Evolutionary conservation across 805 yeast species (phyloP), one percentile per base, ranked within the genome.

Genomic region (Saccharomycodes ludwigii): DNA sequence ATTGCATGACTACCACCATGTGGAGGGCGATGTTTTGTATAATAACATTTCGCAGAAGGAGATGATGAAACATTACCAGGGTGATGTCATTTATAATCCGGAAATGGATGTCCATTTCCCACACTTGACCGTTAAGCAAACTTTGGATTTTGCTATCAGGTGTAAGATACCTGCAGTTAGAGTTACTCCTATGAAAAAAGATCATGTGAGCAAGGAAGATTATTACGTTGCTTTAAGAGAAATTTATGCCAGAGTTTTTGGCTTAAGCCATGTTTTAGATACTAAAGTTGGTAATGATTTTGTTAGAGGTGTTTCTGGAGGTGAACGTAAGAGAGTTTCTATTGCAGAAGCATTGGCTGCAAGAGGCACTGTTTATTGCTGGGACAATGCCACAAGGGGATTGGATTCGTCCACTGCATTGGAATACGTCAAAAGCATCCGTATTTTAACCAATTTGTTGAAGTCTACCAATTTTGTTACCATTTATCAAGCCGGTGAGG

Each of bases 331-430:
- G 54, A 68, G 85, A 57, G 82, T 77, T 6, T 73, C 83, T 5
- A 71, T 77, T 40, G 79, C 80, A 9, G 86, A 77, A 52, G 76
- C 76, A 2, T 55, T 75, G 18, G 67, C 74, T 13, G 62, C 71
- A 18, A 66, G 73, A 22, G 76, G 79, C 16, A 53, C 68, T 14
- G 52, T 74, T 18, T 70, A 65, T 41, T 70, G 76, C 50, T 73
- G 78, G 69, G 82, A 78, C 56, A 79, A 79, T 47, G 73, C 84
- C 4, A 78, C 88, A 10, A 68, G 85, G 56, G 88, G 86, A 43
- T 60, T 78, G 34, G 88, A 78, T 53, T 65, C 85, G 2, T 76
- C 84, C 7, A 77, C 85, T 24, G 86, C 86, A 2, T 58, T 73
- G 37, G 82, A 76, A 49, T 76, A 69, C 42, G 62, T 74, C 23